A percentile compares a stretch with the other conserved stretches of the same genome.
Conservation (phyloP, 2,329 filamentous ascomycete species). For the Phialophora macrospora region DNA sequence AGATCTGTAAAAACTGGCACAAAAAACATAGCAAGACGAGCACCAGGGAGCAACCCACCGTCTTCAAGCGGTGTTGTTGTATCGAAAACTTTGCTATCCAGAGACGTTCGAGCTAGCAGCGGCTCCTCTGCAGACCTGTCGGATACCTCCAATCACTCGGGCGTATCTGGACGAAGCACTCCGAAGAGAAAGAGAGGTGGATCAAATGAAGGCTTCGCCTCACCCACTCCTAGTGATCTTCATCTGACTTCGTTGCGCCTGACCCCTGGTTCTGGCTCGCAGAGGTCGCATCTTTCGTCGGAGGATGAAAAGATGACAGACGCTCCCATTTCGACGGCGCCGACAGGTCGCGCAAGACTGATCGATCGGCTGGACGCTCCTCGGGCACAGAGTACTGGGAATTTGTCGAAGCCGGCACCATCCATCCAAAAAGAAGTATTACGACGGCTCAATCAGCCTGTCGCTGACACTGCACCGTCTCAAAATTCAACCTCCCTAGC, state of each 20-base stretch:
- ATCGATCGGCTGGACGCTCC: constrained; percentile 37
- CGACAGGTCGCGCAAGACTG: constrained; percentile 26
- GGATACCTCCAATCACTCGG: constrained; percentile 23
- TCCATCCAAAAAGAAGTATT: background rate
- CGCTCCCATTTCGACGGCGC: constrained; percentile 1
- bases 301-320: constrained; percentile 30
- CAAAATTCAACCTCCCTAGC: background rate
- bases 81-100: constrained; percentile 6
- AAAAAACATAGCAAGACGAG: background rate
- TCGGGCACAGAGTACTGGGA: constrained; percentile 16
- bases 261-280: constrained; percentile 27
- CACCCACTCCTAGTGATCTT: constrained; percentile 34
- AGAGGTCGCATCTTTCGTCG: constrained; percentile 16
- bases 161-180: constrained; percentile 25
- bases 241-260: constrained; percentile 34
- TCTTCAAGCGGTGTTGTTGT: background rate
- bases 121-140: constrained; percentile 25
- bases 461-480: constrained; percentile 6
- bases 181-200: constrained; percentile 35
- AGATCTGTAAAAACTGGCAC: background rate
- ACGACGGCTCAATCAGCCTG: constrained; percentile 15
- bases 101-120: constrained; percentile 16
- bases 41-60: background rate
- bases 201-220: constrained; percentile 16
- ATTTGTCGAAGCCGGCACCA: background rate